Base-by-base conservation (phyloP, 352 stramenopile genomes). In the Discostella stelligera region DNA sequence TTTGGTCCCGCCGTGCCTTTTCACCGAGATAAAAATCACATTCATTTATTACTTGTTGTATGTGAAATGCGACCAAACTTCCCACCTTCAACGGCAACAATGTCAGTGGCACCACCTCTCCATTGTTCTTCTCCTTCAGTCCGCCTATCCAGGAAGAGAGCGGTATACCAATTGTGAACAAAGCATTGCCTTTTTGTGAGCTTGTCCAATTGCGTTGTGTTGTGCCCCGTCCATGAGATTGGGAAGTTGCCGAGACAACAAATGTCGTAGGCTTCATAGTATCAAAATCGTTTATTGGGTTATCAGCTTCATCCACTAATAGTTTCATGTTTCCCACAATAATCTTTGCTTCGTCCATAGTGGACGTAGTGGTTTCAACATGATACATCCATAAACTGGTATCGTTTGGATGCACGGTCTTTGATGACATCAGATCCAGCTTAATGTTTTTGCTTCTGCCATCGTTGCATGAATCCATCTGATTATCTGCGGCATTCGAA, bases 41-140 rank as follows among this genome's bases (percentile, higher is more conserved):
- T 41, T 79, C 37, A 13, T 64, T 18, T 27, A 89, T 61, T 16
- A 71, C 50, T 53, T 71, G 54, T 27, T 82, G 27, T 9, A 83
- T 66, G 44, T 63, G 66, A 58, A 76, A 58, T 14, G 84, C 86
- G 21, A 92, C 69, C 21, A 93, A 56, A 56, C 73, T 84, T 50
- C 85, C 89, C 52, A 94, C 66, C 71, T 89, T 83, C 11, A 94
- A 65, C 18, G 89, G 89, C 8, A 94, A 56, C 4, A 94, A 66
- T 2, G 89, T 93, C 20, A 92, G 60, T 39, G 79, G 80, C 2
- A 88, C 59, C 21, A 82, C 79, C 27, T 79, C 79, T 11, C 79
- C 58, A 16, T 71, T 39, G 37, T 82, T 82, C 37, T 46, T 54
- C 6, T 18, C 25, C 27, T 77, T 77, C 10, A 82, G 62, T 52